Percentiles rank a stretch among this genome's conserved stretches.
phyloP scores from a whole-genome alignment of 768 basidiomycete species.

The Amanita inopinata region DNA sequence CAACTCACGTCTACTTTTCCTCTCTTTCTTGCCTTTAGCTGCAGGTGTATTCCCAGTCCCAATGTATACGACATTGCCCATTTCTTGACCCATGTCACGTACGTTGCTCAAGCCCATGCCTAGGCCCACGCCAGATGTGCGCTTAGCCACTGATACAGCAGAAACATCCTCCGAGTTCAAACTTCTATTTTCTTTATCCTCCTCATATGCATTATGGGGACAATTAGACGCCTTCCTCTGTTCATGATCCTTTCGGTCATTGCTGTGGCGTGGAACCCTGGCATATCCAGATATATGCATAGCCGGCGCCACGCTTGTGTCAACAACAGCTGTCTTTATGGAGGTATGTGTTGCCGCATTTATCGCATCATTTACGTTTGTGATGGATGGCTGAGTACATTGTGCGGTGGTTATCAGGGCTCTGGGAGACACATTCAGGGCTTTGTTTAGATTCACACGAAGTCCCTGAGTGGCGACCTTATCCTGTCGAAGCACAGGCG shows the following conservation, averaged over 20 bases:
- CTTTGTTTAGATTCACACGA: too few relatives aligned
- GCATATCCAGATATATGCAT: background rate
- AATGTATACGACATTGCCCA: constrained; percentile 38
- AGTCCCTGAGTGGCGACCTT: too few relatives aligned
- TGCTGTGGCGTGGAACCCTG: background rate
- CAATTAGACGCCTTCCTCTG: background rate
- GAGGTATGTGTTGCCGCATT: background rate
- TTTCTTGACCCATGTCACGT: constrained; percentile 33
- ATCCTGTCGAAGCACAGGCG: background rate
- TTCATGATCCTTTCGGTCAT: background rate
- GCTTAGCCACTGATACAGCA: constrained; percentile 25
- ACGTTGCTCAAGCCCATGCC: constrained; percentile 25
- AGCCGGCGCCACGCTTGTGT: background rate
- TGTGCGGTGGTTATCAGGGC: background rate
- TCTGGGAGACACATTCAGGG: too few relatives aligned
- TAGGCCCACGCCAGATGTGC: constrained; percentile 17
- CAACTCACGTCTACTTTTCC: constrained; percentile 46
- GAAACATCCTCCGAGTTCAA: constrained; percentile 29
- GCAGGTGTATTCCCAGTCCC: constrained; percentile 16
- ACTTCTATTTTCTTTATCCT: constrained; percentile 36
- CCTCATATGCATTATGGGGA: constrained; percentile 1
- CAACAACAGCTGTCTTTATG: background rate
- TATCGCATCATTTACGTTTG: background rate
- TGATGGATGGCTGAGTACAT: background rate
- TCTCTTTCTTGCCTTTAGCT: constrained; percentile 33